Conservation (phyloP, 1,284 basidiomycete species). For the Ustilago esculenta region DNA sequence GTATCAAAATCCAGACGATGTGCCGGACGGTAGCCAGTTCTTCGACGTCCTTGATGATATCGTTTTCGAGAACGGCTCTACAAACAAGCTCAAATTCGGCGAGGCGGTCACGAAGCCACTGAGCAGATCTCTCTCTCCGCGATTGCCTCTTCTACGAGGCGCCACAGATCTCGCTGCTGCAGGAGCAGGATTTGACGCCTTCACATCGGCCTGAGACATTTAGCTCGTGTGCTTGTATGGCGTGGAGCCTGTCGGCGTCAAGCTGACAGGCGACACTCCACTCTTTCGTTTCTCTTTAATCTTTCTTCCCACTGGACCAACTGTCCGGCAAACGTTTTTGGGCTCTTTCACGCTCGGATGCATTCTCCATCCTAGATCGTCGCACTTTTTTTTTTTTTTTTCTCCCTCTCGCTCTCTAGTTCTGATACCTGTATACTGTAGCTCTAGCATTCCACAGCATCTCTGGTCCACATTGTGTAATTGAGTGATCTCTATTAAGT, state of each 20-base stretch:
- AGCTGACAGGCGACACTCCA: too few relatives aligned
- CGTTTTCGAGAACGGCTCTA: slow-evolving; percentile 29
- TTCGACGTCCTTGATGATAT: slow-evolving; percentile 46
- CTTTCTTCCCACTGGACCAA: too few relatives aligned
- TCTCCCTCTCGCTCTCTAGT: neutral
- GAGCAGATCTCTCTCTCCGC: slow-evolving; percentile 1
- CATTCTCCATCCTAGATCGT: too few relatives aligned
- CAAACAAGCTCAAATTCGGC: slow-evolving; percentile 20
- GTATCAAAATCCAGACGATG: slow-evolving; percentile 45
- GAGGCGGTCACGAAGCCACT: neutral
- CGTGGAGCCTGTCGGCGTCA: too few relatives aligned
- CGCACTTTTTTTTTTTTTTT: too few relatives aligned
- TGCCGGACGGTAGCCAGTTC: slow-evolving; percentile 30
- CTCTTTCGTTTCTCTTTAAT: too few relatives aligned
- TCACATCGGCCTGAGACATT: slow-evolving; percentile 18
- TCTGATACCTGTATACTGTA: slow-evolving; percentile 5
- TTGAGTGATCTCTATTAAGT: too few relatives aligned
- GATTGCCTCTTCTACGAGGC: slow-evolving; percentile 18
- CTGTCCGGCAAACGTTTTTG: neutral
- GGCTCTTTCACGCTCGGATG: too few relatives aligned
- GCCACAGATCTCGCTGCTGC: slow-evolving; percentile 25
- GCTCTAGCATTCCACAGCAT: slow-evolving; percentile 1
- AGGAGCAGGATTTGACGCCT: slow-evolving; percentile 31
- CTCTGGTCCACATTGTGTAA: too few relatives aligned
- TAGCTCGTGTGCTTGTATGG: too few relatives aligned